phyloP scores from a whole-genome alignment of 1,284 basidiomycete species.

The Clitocybe nebularis region DNA sequence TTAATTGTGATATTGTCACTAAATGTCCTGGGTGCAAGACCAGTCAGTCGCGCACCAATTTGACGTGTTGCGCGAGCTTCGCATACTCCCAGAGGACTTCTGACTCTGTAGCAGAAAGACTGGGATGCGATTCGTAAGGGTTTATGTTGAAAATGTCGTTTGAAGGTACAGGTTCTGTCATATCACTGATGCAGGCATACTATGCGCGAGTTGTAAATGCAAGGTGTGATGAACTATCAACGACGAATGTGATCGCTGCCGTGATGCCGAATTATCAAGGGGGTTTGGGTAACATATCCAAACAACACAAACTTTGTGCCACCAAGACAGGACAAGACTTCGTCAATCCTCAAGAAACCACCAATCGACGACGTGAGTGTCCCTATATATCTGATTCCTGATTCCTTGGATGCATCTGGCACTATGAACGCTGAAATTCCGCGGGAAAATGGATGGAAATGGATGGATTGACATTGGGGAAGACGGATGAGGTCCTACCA shows the following conservation, averaged over 20 bases:
- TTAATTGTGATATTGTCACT: not conserved
- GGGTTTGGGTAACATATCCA: slow-evolving; percentile 12
- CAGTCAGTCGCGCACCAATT: slow-evolving; percentile 44
- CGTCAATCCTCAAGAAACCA: slow-evolving; percentile 28
- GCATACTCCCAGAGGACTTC: slow-evolving; percentile 81
- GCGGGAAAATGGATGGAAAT: slow-evolving; percentile 10
- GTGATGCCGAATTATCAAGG: not conserved
- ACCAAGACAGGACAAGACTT: slow-evolving; percentile 4
- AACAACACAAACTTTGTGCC: slow-evolving; percentile 15
- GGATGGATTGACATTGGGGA: slow-evolving; percentile 15
- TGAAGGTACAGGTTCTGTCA: slow-evolving; percentile 20
- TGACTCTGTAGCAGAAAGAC: slow-evolving; percentile 57
- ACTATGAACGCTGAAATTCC: slow-evolving; percentile 4
- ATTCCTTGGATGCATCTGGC: not conserved
- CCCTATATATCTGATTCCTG: slow-evolving; percentile 7
- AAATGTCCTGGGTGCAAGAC: too few species aligned
- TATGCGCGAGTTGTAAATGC: too few species aligned
- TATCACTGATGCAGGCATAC: slow-evolving; percentile 11
- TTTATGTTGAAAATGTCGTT: slow-evolving; percentile 52
- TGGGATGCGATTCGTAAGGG: slow-evolving; percentile 66
- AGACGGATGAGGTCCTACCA: slow-evolving; percentile 21
- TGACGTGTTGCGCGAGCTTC: slow-evolving; percentile 67
- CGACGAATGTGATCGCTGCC: too few species aligned
- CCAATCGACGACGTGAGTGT: slow-evolving; percentile 30
- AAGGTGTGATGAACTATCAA: too few species aligned